phyloP scores from a whole-genome alignment of 805 yeast species.

The Metschnikowia cubensis region DNA sequence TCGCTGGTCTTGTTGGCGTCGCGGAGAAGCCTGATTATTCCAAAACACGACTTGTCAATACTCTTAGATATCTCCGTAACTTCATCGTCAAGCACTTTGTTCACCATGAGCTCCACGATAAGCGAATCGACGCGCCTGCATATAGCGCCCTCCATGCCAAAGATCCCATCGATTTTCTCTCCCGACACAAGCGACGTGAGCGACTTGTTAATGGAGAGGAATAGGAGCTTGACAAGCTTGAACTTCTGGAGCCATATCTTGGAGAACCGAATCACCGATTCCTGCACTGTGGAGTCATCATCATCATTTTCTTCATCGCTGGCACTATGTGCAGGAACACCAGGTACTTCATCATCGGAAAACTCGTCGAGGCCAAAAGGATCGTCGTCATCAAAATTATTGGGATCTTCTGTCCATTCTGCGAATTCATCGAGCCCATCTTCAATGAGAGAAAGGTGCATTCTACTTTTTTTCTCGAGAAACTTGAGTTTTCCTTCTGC shows the following conservation, averaged over 20 bases:
- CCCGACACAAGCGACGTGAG: conserved; percentile 46
- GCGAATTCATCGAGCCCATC: conserved; percentile 67
- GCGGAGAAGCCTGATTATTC: conserved; percentile 37
- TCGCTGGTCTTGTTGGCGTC: conserved; percentile 46
- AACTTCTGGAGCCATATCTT: conserved; percentile 49
- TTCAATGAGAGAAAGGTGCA: conserved; percentile 43
- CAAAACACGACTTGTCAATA: conserved; percentile 25
- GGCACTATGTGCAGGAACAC: conserved; percentile 6
- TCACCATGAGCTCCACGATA: conserved; percentile 53
- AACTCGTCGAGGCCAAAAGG: conserved; percentile 44
- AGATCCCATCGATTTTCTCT: conserved; percentile 43
- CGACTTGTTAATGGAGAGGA: conserved; percentile 57
- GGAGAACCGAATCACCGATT: conserved; percentile 34
- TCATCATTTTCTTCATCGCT: neutral
- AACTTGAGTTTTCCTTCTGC: conserved; percentile 52
- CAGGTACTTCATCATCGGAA: conserved; percentile 17
- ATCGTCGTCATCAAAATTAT: conserved; percentile 42
- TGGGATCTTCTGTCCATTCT: conserved; percentile 67
- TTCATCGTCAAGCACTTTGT: conserved; percentile 38
- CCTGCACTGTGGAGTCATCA: neutral
- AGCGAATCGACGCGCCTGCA: conserved; percentile 53
- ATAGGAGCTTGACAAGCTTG: conserved; percentile 53
- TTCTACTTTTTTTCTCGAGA: conserved; percentile 44
- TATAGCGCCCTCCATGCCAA: conserved; percentile 38
- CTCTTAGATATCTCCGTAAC: conserved; percentile 21